Conservation (phyloP, 2,329 filamentous ascomycete genomes). For the Talaromyces sp. region DNA sequence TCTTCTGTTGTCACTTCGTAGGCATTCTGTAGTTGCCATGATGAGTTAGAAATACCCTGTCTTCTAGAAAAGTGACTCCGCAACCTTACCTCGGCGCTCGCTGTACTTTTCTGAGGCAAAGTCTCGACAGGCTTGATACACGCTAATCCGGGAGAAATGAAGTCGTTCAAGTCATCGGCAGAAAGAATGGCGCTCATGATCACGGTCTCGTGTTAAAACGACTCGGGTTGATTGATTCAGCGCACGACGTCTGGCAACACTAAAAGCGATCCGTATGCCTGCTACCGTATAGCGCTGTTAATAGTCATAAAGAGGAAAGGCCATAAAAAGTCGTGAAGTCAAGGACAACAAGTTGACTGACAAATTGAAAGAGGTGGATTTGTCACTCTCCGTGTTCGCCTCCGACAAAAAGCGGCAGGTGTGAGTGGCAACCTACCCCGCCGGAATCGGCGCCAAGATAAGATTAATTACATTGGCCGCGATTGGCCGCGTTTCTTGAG, state of each 20-base stretch:
- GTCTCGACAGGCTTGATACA: constrained; percentile 98
- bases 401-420: not conserved
- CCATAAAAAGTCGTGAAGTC: not conserved
- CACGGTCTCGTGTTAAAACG: constrained; percentile 16
- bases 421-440: constrained; percentile 10
- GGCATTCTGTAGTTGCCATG: constrained; percentile 45
- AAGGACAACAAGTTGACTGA: not conserved
- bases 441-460: constrained; percentile 13
- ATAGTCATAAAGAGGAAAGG: not conserved
- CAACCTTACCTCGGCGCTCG: constrained; percentile 45
- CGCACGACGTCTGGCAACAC: not conserved
- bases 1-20: constrained; percentile 96
- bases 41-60: not conserved
- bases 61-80: not conserved
- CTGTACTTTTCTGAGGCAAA: constrained; percentile 64
- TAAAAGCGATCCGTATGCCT: not conserved
- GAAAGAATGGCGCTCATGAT: constrained; percentile 96
- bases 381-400: constrained; percentile 7
- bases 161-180: constrained; percentile 95
- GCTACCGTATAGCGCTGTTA: not conserved
- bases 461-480: not conserved
- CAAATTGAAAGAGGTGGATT: constrained; percentile 2
- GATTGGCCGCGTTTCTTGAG: not conserved
- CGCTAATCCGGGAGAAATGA: constrained; percentile 94
- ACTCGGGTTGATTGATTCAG: not conserved